phyloP scores from a whole-genome alignment of 495 filamentous ascomycete genomes.

The Penicillium coprophilum region DNA sequence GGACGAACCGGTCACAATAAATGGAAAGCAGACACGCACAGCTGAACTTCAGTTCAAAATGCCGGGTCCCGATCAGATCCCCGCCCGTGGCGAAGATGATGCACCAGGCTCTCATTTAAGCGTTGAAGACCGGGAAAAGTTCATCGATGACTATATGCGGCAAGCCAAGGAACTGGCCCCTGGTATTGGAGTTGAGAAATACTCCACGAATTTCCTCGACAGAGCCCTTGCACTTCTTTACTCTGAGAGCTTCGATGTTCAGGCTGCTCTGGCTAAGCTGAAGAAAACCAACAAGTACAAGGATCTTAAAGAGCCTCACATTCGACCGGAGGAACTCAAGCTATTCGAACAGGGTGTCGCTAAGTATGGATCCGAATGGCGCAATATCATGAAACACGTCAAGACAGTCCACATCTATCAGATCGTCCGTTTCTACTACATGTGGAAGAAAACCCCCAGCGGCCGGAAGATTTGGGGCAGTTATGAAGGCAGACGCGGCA shows the following conservation, averaged over 20 bases:
- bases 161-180: conserved; percentile 61
- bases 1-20: conserved; percentile 55
- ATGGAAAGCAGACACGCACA: conserved; percentile 53
- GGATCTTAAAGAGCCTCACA: conserved; percentile 81
- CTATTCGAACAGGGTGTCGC: conserved; percentile 89
- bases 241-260: conserved; percentile 64
- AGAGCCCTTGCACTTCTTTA: conserved; percentile 77
- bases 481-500: conserved; percentile 80
- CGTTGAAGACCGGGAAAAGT: conserved; percentile 46
- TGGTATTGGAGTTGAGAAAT: conserved; percentile 61
- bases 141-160: conserved; percentile 73
- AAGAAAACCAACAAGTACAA: conserved; percentile 64
- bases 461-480: conserved; percentile 88
- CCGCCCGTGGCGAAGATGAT: conserved; percentile 51
- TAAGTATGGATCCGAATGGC: conserved; percentile 88
- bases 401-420: conserved; percentile 67
- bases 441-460: conserved; percentile 92
- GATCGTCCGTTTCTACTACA: conserved; percentile 91
- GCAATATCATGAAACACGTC: conserved; percentile 79
- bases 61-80: conserved; percentile 48
- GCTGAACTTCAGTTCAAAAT: conserved; percentile 55
- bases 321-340: conserved; percentile 75
- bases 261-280: conserved; percentile 72
- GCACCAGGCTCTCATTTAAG: conserved; percentile 39
- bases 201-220: conserved; percentile 84